These are phyloP conservation scores for Lichtheimia ramosa DNA, from an alignment of 371 early-diverging fungal species.

Conservation along the genomic window DNA sequence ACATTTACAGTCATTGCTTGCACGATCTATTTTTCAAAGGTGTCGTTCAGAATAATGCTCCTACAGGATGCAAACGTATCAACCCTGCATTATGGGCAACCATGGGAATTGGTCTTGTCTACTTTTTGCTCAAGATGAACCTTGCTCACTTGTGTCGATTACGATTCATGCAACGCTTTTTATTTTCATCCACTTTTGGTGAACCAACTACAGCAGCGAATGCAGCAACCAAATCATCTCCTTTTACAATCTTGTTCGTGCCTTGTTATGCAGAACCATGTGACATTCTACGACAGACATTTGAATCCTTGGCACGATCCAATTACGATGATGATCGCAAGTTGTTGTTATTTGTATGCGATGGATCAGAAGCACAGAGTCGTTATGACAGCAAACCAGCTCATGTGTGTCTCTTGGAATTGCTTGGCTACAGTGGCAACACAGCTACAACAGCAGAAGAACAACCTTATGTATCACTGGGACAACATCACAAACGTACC, in stretches of 20 bases:
- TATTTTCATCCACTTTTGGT: constrained; percentile 24
- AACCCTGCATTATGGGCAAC: constrained; percentile 55
- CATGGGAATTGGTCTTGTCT: constrained; percentile 39
- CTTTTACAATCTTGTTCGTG: constrained; percentile 41
- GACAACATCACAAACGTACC: constrained; percentile 26
- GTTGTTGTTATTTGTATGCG: constrained; percentile 54
- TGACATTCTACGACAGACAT: constrained; percentile 42
- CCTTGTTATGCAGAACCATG: constrained; percentile 47
- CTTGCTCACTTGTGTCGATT: constrained; percentile 41
- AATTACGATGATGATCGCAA: constrained; percentile 48
- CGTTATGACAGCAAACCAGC: constrained; percentile 29
- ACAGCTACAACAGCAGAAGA: constrained; percentile 29
- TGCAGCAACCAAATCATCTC: constrained; percentile 12
- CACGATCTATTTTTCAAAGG: constrained; percentile 38
- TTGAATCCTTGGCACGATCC: constrained; percentile 47
- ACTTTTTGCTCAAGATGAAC: constrained; percentile 47
- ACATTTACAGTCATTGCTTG: constrained; percentile 30
- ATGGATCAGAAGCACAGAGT: constrained; percentile 31
- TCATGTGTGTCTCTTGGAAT: constrained; percentile 34
- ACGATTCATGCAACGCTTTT: constrained; percentile 28
- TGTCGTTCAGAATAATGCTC: constrained; percentile 22
- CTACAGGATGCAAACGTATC: constrained; percentile 29
- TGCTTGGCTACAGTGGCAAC: constrained; percentile 37
- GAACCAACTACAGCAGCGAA: constrained; percentile 17
- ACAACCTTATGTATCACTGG: constrained; percentile 41